These are phyloP conservation scores for Glycine tomentella DNA, from an alignment of 306 rosid genomes.

Conservation along the genomic window DNA sequence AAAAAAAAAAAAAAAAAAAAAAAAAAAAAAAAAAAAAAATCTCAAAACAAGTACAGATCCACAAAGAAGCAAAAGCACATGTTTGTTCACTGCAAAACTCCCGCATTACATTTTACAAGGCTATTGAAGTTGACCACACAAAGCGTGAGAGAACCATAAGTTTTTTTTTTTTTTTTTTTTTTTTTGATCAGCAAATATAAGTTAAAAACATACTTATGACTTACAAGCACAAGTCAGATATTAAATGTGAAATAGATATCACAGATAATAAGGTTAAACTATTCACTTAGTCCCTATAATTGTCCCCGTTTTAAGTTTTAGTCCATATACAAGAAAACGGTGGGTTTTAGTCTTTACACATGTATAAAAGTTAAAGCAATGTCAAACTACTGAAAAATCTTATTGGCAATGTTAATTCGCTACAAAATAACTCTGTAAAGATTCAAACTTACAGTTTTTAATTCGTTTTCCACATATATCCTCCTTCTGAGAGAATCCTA, in stretches of 20 bases:
- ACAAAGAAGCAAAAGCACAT: neutral
- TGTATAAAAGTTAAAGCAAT: no score
- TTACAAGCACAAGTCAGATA: conserved; percentile 13
- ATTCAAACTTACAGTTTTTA: no score
- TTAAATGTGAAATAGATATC: neutral
- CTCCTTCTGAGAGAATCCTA: no score
- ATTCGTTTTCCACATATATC: no score
- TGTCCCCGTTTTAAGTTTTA: neutral
- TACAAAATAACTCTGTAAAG: no score
- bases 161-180: no score
- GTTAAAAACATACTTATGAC: neutral
- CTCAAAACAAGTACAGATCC: conserved; percentile 20
- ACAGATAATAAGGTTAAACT: neutral
- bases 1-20: no score
- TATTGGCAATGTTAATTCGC: no score
- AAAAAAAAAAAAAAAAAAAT: no score
- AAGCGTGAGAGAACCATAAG: neutral
- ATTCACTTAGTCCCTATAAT: neutral
- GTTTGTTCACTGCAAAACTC: conserved; percentile 23
- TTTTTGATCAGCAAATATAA: no score
- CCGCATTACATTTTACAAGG: neutral
- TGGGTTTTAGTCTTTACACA: no score
- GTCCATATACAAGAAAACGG: neutral
- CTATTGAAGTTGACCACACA: neutral
- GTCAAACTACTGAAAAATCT: no score